phyloP scores from a whole-genome alignment of 2,329 filamentous ascomycete species.

The Exophiala aquamarina region DNA sequence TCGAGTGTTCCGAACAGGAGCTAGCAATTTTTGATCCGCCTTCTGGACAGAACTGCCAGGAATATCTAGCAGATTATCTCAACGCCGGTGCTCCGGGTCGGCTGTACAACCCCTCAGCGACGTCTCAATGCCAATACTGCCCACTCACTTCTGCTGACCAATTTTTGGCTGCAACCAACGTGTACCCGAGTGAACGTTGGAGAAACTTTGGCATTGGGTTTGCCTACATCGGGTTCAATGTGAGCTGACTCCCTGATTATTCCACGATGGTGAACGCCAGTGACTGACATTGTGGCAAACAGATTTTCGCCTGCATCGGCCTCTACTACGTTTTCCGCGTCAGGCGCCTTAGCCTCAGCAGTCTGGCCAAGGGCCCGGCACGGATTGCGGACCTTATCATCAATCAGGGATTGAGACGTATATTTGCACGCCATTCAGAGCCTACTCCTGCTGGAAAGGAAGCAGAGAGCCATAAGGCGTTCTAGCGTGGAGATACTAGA shows the following conservation, averaged over 20 bases:
- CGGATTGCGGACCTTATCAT: slow-evolving; percentile 14
- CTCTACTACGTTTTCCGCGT: slow-evolving; percentile 54
- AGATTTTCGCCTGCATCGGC: slow-evolving; percentile 48
- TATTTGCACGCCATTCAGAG: slow-evolving; percentile 21
- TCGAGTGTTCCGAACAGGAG: slow-evolving; percentile 70
- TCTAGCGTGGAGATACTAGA: too few relatives aligned
- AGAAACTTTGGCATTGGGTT: slow-evolving; percentile 76
- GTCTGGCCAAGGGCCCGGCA: slow-evolving; percentile 19
- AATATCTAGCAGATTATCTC: slow-evolving; percentile 58
- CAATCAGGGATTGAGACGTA: slow-evolving; percentile 14
- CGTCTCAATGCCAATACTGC: slow-evolving; percentile 55
- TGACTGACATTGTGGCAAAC: neutral
- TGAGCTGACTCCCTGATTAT: slow-evolving; percentile 1
- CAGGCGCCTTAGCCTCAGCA: slow-evolving; percentile 22
- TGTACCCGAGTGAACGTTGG: slow-evolving; percentile 66
- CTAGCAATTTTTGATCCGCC: slow-evolving; percentile 53
- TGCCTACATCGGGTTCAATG: slow-evolving; percentile 73
- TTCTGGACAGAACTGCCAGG: slow-evolving; percentile 57
- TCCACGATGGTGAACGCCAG: neutral
- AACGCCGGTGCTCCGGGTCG: slow-evolving; percentile 49
- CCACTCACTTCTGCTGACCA: slow-evolving; percentile 39
- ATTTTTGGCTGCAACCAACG: slow-evolving; percentile 46
- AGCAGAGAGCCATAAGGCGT: slow-evolving; percentile 13
- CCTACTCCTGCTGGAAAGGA: slow-evolving; percentile 19
- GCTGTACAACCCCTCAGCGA: slow-evolving; percentile 59